These are phyloP conservation scores for Xylariaceae sp. DNA, from an alignment of 2,329 filamentous ascomycete species.

Conservation along the genomic window DNA sequence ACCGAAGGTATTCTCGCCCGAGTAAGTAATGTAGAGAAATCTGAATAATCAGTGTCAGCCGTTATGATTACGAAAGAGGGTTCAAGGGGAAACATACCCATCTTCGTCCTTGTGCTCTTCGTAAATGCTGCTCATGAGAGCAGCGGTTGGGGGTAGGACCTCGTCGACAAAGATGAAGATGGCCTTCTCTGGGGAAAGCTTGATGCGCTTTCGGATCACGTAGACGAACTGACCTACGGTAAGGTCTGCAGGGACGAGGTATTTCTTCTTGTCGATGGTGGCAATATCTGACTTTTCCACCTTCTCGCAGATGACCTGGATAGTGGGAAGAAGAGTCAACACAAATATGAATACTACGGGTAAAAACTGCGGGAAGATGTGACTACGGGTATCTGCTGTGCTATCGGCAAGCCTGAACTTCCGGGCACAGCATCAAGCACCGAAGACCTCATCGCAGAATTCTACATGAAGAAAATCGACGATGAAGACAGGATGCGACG, in stretches of 20 bases:
- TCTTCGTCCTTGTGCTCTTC: constrained; percentile 95
- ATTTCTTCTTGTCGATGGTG: constrained; percentile 99
- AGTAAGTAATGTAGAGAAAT: constrained; percentile 99
- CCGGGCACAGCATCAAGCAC: too few species aligned
- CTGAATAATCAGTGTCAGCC: constrained; percentile 49
- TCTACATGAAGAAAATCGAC: neutral
- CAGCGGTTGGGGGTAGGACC: constrained; percentile 93
- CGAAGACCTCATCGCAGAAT: too few species aligned
- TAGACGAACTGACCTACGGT: constrained; percentile 99
- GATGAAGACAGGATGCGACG: neutral
- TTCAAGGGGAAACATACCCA: constrained; percentile 54
- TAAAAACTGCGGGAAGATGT: too few species aligned
- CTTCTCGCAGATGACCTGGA: constrained; percentile 97
- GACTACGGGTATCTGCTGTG: too few species aligned
- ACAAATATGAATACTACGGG: neutral
- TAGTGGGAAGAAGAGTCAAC: constrained; percentile 29
- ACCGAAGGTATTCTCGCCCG: constrained; percentile 98
- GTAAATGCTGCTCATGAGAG: constrained; percentile 99
- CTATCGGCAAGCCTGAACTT: too few species aligned
- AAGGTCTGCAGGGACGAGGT: constrained; percentile 94
- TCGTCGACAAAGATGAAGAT: constrained; percentile 99
- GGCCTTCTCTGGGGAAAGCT: constrained; percentile 98
- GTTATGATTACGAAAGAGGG: constrained; percentile 2
- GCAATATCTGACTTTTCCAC: constrained; percentile 99
- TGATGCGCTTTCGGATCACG: constrained; percentile 99